Percentiles rank a stretch among this genome's conserved stretches.
These are phyloP conservation scores for Inonotus hispidus DNA, from an alignment of 1,284 basidiomycete genomes.

Conservation along the genomic window DNA sequence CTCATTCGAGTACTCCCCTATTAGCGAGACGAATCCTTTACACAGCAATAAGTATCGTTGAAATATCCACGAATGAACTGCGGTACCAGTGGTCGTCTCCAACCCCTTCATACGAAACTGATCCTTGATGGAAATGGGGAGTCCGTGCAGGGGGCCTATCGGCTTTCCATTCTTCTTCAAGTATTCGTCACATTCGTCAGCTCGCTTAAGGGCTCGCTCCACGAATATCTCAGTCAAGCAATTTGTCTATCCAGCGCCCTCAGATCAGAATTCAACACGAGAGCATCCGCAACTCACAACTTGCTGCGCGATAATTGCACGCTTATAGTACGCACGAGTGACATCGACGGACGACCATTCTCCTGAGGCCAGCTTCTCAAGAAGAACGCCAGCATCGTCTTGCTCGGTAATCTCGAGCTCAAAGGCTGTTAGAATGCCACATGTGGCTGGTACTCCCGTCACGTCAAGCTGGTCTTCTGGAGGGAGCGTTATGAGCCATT, in stretches of 20 bases:
- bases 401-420: conserved; percentile 68
- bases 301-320: conserved; percentile 78
- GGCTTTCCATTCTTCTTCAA: conserved; percentile 41
- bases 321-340: conserved; percentile 71
- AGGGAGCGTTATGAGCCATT: conserved; percentile 48
- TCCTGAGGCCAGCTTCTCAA: conserved; percentile 41
- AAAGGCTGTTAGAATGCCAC: conserved; percentile 50
- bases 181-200: conserved; percentile 51
- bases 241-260: conserved; percentile 42
- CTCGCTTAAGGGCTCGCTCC: conserved; percentile 51
- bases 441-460: conserved; percentile 46
- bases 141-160: conserved; percentile 59
- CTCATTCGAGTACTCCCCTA: conserved; percentile 46
- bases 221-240: conserved; percentile 68
- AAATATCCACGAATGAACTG: conserved; percentile 26
- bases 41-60: conserved; percentile 15
- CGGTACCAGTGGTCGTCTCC: conserved; percentile 44
- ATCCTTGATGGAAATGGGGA: conserved; percentile 62
- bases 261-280: conserved; percentile 1
- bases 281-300: conserved; percentile 42
- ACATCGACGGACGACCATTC: conserved; percentile 62
- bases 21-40: conserved; percentile 61
- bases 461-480: conserved; percentile 45
- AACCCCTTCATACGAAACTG: conserved; percentile 48
- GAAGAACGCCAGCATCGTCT: conserved; percentile 42